Base-by-base conservation (phyloP, 345 rosid species). In the Eucalyptus virginea region DNA sequence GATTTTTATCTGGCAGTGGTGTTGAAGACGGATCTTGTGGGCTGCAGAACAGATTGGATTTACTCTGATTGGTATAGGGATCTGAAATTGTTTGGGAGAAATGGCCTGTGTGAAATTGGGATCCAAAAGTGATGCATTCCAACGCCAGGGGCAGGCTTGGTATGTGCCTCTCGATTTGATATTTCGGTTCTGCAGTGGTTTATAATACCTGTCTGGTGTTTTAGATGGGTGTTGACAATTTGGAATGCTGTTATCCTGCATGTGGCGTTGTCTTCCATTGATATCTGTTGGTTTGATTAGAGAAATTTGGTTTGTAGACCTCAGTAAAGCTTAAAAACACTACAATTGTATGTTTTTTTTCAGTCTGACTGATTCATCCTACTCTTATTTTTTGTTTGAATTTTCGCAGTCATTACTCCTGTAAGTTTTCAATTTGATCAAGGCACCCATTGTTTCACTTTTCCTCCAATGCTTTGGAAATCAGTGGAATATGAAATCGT, bases 61-160 rank as follows among this genome's bases (percentile, higher is more conserved):
- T 86, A 32, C 30, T n/a, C 18, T 28, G 88, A 34, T 50, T 32
- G 26, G 88, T 86, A 6, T 86, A 23, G 45, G 67, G 40, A 32
- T 86, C 54, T 51, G 88, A 4, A 86, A 3, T 77, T 10, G 65
- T 65, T 16, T 56, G 52, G 34, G 34, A 88, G 88, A 87, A 86
- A 98, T 98, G 99, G 96, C 99, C 89, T 98, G 98, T 87, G 90
- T 95, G 95, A 98, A 98, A 90, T 91, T 98, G 92, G 99, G 99
- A 89, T 96, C 99, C 90, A 98, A 98, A 93, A 93, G 88, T 93
- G 99, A 97, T 94, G 97, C 99, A 54, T 97, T 97, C 90, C 97
- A 95, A 90, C 94, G 96, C 93, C 98, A 95, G 91, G 99, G 99
- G 90, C 99, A 97, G 90, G 98, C 99, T 87, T 98, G 99, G 99